A percentile compares a stretch with the other conserved stretches of the same genome.
Conservation (phyloP, 306 rosid genomes). For the Heteromeles arbutifolia region DNA sequence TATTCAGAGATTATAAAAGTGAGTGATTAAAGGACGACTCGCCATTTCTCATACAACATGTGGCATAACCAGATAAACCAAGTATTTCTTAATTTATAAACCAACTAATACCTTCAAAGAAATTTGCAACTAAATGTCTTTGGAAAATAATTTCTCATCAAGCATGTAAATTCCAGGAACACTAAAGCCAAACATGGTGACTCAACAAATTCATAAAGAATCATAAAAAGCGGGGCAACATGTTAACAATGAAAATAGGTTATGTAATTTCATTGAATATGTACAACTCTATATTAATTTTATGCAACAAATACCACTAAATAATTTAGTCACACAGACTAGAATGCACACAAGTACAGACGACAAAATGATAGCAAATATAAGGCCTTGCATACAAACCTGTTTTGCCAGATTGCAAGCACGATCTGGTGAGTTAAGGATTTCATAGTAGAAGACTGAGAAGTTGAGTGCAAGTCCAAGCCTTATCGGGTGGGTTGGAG, state of each 20-base stretch:
- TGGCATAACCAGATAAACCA: not conserved
- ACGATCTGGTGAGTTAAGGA: constrained; percentile 93
- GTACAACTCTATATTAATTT: not conserved
- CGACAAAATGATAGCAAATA: not conserved
- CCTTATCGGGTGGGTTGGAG: constrained; percentile 96
- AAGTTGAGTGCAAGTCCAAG: constrained; percentile 97
- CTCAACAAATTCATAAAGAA: not conserved
- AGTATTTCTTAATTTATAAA: not conserved
- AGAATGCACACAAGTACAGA: not conserved
- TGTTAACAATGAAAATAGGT: not conserved
- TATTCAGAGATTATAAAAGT: not conserved
- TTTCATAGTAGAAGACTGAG: constrained; percentile 92
- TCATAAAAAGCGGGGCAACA: not conserved
- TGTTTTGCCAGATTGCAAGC: constrained; percentile 95
- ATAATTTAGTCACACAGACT: not conserved
- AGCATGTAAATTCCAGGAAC: not conserved
- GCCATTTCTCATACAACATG: not conserved
- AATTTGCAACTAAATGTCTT: not conserved
- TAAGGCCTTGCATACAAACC: constrained; percentile 26
- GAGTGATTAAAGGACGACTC: not conserved
- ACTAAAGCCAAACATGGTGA: not conserved
- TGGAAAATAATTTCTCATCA: not conserved
- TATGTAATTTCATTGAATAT: not conserved
- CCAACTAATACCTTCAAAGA: not conserved
- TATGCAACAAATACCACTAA: not conserved